These are phyloP conservation scores for Baeospora myosura DNA, from an alignment of 1,284 basidiomycete genomes.

Conservation along the genomic window DNA sequence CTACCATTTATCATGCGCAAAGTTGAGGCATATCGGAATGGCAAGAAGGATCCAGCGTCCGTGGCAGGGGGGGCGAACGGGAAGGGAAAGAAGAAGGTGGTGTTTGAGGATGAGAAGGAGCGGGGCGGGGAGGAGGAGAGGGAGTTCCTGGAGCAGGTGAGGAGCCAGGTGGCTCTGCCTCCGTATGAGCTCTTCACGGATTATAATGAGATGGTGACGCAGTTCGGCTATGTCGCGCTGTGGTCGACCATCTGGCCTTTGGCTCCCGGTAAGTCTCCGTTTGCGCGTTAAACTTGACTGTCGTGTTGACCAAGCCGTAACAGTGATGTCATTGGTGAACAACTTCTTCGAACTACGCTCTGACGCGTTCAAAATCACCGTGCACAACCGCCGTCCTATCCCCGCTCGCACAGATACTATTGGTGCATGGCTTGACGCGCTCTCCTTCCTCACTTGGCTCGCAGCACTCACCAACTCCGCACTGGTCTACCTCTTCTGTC, in stretches of 20 bases:
- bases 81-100: conserved; percentile 59
- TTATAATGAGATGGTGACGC: conserved; percentile 93
- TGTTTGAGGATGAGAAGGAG: conserved; percentile 63
- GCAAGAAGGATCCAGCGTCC: background rate
- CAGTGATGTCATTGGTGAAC: conserved; percentile 72
- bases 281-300: conserved; percentile 42
- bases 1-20: conserved; percentile 75
- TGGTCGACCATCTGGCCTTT: conserved; percentile 96
- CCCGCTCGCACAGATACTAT: conserved; percentile 85
- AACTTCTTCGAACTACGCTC: conserved; percentile 88
- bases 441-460: conserved; percentile 86
- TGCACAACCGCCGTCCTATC: conserved; percentile 79
- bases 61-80: background rate
- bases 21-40: conserved; percentile 24
- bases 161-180: conserved; percentile 73
- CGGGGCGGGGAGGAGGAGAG: conserved; percentile 40
- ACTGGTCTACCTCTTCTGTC: conserved; percentile 78
- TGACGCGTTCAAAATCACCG: conserved; percentile 92
- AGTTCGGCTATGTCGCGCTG: conserved; percentile 87
- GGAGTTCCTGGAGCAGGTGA: conserved; percentile 66
- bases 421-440: conserved; percentile 88
- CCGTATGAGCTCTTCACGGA: conserved; percentile 78
- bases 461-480: conserved; percentile 80
- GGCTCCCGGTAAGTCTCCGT: conserved; percentile 54
- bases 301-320: conserved; percentile 3